Conservation (phyloP, 768 basidiomycete species). For the Lactarius deliciosus region DNA sequence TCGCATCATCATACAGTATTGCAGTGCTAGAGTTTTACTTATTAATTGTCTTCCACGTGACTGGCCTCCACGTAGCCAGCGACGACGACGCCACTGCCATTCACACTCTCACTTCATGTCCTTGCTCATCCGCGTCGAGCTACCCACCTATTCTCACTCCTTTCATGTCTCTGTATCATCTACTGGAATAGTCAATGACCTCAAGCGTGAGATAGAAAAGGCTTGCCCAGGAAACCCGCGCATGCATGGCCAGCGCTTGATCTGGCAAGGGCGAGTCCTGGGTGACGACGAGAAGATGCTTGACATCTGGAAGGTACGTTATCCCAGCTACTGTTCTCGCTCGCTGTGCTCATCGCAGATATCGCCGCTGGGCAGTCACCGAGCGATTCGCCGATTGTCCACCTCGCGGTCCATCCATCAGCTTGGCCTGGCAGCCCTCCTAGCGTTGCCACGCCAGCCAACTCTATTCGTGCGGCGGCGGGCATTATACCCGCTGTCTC, state of each 20-base stretch:
- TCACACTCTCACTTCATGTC: slow-evolving; percentile 19
- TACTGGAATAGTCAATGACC: slow-evolving; percentile 53
- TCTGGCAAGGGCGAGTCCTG: slow-evolving; percentile 71
- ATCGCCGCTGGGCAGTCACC: slow-evolving; percentile 41
- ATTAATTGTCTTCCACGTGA: slow-evolving; percentile 10
- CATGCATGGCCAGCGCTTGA: slow-evolving; percentile 70
- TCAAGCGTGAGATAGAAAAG: slow-evolving; percentile 64
- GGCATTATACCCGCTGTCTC: background rate
- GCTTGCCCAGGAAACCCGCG: slow-evolving; percentile 63
- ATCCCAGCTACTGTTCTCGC: slow-evolving; percentile 1
- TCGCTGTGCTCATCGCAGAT: background rate
- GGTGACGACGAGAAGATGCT: slow-evolving; percentile 62
- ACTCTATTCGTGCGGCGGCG: slow-evolving; percentile 18
- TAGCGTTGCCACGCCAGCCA: slow-evolving; percentile 31
- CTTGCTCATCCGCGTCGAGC: slow-evolving; percentile 58
- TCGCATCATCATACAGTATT: too few relatives aligned
- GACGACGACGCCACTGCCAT: background rate
- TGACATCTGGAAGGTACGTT: slow-evolving; percentile 67
- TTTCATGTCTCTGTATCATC: slow-evolving; percentile 54
- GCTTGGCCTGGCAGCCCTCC: slow-evolving; percentile 66
- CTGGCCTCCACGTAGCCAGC: slow-evolving; percentile 21
- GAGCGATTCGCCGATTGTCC: slow-evolving; percentile 61
- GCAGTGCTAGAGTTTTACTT: background rate
- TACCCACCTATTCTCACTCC: slow-evolving; percentile 72
- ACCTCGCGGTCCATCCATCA: slow-evolving; percentile 78